Evolutionary conservation across 345 rosid species (phyloP).

Genomic region (Heritiera littoralis): DNA sequence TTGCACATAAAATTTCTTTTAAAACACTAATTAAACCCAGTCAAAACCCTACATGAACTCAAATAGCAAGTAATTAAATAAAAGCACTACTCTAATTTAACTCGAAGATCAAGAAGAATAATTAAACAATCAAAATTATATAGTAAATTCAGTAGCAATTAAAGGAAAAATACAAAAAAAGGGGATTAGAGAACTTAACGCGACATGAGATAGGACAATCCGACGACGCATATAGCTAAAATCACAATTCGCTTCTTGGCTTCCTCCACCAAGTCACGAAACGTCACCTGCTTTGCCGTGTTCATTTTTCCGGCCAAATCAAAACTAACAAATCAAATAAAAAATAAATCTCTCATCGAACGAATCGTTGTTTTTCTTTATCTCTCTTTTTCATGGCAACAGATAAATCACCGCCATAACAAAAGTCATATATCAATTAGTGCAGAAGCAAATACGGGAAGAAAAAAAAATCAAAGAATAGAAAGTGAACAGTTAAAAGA

Average conservation of each 20-base stretch:
- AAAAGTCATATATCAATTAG: neutral
- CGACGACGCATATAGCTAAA: conserved; percentile 80
- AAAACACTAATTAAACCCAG: neutral
- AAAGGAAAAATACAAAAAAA: conserved; percentile 3
- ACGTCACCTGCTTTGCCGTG: conserved; percentile 55
- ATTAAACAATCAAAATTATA: neutral
- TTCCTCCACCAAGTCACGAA: conserved; percentile 87
- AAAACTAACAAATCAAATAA: conserved; percentile 6
- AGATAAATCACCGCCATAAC: conserved; percentile 7
- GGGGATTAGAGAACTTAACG: conserved; percentile 46
- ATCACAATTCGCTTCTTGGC: conserved; percentile 90
- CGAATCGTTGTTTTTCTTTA: neutral
- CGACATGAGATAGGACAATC: conserved; percentile 90
- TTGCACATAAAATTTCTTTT: neutral
- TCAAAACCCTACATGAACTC: conserved; percentile 11
- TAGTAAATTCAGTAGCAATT: neutral
- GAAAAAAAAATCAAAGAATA: conserved; percentile 20
- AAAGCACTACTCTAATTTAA: conserved; percentile 8
- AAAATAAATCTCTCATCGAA: conserved; percentile 21
- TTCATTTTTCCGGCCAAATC: conserved; percentile 39
- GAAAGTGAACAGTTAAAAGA: conserved; percentile 7
- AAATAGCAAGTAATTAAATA: neutral
- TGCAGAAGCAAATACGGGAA: neutral
- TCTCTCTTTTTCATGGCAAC: conserved; percentile 7
- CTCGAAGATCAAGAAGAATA: conserved; percentile 2